Evolutionary conservation across 2,329 filamentous ascomycete species (phyloP), one percentile per base, ranked within the genome.

Genomic region (Paecilomyces formosus): DNA sequence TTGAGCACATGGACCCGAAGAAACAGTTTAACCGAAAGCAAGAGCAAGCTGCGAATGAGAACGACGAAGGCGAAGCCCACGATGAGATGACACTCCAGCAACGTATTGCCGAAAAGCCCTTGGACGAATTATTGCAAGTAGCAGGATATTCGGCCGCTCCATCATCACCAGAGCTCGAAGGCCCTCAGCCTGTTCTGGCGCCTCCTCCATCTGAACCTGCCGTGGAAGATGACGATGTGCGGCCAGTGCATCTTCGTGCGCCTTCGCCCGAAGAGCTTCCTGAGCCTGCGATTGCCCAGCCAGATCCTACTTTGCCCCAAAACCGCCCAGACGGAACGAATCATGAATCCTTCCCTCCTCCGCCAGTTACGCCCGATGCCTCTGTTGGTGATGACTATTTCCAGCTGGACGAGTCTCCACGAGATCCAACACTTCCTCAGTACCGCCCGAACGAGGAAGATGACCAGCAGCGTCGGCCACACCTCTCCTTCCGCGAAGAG

Each of bases 361-460:
- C 54, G 7, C 58, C 62, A 11, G 54, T 62, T 39, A 49, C 59
- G 21, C 35, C 57, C 26, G 54, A 58, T 8, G 55, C 13, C 28
- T 57, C 45, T 51, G 39, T 50, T 24, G 21, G 30, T 11, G n/a
- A 51, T 24, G 26, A 24, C 54, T 54, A 31, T 58, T 55, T 31
- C 59, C 58, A n/a, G 56, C 51, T 54, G 62, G 0, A 31, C 53
- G 49, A 21, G 54, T 7, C 54, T 33, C 4, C 64, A 31, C 66
- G 67, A 55, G 77, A 80, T 60, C 76, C 78, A 26, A 79, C 77
- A 7, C 70, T 80, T 3, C 78, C 78, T 21, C 78, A 80, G 55
- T 70, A 76, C 63, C 74, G 78, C 52, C 78, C 77, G 3, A 70
- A 78, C 59, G 68, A 70, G 50, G 64, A 68, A n/a, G 60, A 63